Percentiles rank a stretch among this genome's conserved stretches.
Evolutionary conservation across 208 protist species (phyloP).

Genomic region (Trypanosoma rangeli): DNA sequence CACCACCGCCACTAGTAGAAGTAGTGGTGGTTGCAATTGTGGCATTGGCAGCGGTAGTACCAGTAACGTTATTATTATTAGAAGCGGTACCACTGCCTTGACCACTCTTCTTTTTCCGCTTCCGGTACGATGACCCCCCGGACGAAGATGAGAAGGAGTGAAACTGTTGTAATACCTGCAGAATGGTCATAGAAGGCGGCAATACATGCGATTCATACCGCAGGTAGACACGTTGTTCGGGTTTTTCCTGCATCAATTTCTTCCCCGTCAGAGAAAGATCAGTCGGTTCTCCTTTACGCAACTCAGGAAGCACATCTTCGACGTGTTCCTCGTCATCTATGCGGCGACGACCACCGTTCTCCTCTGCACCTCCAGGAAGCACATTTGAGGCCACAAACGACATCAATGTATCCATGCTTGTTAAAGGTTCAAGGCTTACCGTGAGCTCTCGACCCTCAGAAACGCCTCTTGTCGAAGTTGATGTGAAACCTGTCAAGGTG

Average conservation of each 20-base stretch:
- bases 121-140: neutral
- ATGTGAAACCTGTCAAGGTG: neutral
- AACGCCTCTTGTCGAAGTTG: conserved; percentile 5
- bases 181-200: conserved; percentile 73
- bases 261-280: neutral
- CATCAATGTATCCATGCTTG: conserved; percentile 32
- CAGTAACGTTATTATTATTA: neutral
- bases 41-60: neutral
- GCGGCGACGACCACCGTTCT: conserved; percentile 3
- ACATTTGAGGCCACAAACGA: conserved; percentile 33
- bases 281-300: conserved; percentile 10
- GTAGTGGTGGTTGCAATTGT: neutral
- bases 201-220: conserved; percentile 67
- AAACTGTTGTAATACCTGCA: conserved; percentile 65
- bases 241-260: conserved; percentile 11
- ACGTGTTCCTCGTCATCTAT: conserved; percentile 29
- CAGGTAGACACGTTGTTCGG: conserved; percentile 39
- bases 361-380: conserved; percentile 12
- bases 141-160: conserved; percentile 19
- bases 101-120: neutral
- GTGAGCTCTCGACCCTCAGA: conserved; percentile 10
- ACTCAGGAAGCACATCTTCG: conserved; percentile 37
- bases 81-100: neutral
- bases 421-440: conserved; percentile 40
- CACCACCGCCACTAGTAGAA: neutral